Evolutionary conservation across 2,329 filamentous ascomycete species (phyloP).

Genomic region (Pseudogymnoascus sp.): DNA sequence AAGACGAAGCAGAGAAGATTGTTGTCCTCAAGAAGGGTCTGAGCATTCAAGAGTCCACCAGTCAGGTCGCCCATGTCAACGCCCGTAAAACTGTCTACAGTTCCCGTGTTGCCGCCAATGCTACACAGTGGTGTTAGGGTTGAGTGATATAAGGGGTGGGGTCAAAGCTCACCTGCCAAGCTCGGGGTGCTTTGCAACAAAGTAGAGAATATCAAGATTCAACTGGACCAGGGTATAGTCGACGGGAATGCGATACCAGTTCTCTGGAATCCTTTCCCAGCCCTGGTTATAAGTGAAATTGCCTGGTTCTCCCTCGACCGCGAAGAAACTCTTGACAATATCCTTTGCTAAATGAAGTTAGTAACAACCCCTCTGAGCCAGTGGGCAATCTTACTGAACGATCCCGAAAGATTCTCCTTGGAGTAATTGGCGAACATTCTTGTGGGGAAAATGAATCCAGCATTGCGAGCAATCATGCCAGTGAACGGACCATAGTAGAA

Average conservation of each 20-base stretch:
- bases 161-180: conserved; percentile 21
- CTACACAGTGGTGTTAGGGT: background rate
- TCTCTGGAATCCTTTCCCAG: conserved; percentile 34
- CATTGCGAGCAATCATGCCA: conserved; percentile 31
- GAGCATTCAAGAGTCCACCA: conserved; percentile 36
- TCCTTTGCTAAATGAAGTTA: conserved; percentile 14
- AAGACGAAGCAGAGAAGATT: conserved; percentile 38
- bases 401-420: conserved; percentile 20
- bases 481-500: conserved; percentile 47
- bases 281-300: conserved; percentile 12
- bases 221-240: conserved; percentile 36
- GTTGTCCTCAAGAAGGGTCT: conserved; percentile 38
- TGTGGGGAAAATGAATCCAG: conserved; percentile 25
- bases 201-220: conserved; percentile 34
- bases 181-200: conserved; percentile 34
- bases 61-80: conserved; percentile 36
- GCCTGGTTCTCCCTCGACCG: conserved; percentile 40
- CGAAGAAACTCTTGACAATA: conserved; percentile 9
- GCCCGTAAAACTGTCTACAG: conserved; percentile 42
- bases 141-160: background rate
- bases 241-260: conserved; percentile 21
- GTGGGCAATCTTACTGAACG: conserved; percentile 13
- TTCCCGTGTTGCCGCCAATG: conserved; percentile 45
- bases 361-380: background rate
- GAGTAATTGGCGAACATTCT: conserved; percentile 28